phyloP scores from a whole-genome alignment of 371 early-diverging fungal genomes.

The Syncephalastrum racemosum region DNA sequence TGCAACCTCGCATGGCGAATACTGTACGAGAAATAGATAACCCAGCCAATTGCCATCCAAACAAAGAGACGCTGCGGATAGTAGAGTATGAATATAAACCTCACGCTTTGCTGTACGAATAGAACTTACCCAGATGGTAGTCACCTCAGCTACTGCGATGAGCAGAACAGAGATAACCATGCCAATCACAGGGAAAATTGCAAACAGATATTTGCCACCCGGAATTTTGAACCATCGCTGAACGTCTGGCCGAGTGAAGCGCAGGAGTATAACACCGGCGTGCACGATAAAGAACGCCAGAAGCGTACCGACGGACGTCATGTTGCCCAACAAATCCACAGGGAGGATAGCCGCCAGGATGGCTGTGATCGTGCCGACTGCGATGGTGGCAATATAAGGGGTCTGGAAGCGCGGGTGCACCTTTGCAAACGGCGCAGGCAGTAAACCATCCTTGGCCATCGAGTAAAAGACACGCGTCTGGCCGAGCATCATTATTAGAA shows the following conservation, averaged over 20 bases:
- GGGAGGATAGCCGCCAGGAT: slow-evolving; percentile 76
- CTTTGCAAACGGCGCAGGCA: slow-evolving; percentile 69
- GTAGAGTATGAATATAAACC: background rate
- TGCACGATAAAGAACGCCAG: slow-evolving; percentile 86
- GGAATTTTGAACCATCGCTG: slow-evolving; percentile 81
- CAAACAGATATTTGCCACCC: slow-evolving; percentile 51
- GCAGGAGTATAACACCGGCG: slow-evolving; percentile 72
- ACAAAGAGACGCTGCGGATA: slow-evolving; percentile 39
- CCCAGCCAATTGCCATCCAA: slow-evolving; percentile 74
- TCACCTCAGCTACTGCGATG: slow-evolving; percentile 61
- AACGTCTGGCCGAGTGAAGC: slow-evolving; percentile 71
- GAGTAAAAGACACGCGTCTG: slow-evolving; percentile 88
- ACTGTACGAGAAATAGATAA: slow-evolving; percentile 71
- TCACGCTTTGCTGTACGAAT: background rate
- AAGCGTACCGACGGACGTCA: slow-evolving; percentile 86
- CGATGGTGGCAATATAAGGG: slow-evolving; percentile 71
- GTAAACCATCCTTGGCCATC: slow-evolving; percentile 86
- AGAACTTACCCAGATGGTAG: slow-evolving; percentile 49
- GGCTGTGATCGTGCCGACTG: slow-evolving; percentile 70
- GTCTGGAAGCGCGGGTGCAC: slow-evolving; percentile 70
- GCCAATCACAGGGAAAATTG: slow-evolving; percentile 63
- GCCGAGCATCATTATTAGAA: slow-evolving; percentile 72
- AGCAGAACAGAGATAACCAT: slow-evolving; percentile 59
- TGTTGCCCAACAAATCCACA: slow-evolving; percentile 78
- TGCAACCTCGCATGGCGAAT: slow-evolving; percentile 58